phyloP scores from a whole-genome alignment of 306 rosid species.

The Cucurbita moschata region DNA sequence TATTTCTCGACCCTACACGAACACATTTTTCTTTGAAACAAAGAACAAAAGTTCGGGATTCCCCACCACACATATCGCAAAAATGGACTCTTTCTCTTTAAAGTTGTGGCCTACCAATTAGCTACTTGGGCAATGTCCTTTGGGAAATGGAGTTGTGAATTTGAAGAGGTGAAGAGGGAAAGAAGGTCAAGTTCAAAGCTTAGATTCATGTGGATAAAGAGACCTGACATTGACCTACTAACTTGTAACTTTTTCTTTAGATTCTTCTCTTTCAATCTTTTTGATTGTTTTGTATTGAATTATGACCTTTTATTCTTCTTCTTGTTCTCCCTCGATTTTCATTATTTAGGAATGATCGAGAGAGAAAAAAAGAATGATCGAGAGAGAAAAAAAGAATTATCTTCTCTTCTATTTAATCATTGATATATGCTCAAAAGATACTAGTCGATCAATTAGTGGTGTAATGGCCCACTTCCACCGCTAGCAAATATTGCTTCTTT shows the following conservation, averaged over 20 bases:
- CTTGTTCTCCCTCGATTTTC: not conserved
- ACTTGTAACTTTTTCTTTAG: not conserved
- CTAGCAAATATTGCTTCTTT: too few relatives aligned
- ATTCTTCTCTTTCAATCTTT: conserved; percentile 1
- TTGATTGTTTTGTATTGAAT: not conserved
- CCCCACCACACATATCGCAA: conserved; percentile 2
- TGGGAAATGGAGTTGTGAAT: not conserved
- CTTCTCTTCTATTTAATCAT: too few relatives aligned
- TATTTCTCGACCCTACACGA: not conserved
- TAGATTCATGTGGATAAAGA: not conserved
- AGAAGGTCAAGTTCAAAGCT: not conserved
- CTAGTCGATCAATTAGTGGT: too few relatives aligned
- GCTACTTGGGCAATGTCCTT: not conserved
- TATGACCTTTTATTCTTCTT: not conserved
- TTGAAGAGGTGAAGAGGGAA: not conserved
- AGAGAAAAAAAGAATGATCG: not conserved
- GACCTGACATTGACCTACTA: not conserved
- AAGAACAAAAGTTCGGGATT: too few relatives aligned
- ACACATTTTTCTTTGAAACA: too few relatives aligned
- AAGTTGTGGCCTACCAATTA: not conserved
- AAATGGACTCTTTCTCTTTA: not conserved
- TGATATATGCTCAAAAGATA: too few relatives aligned
- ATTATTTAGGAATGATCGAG: not conserved
- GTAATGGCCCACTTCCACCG: too few relatives aligned
- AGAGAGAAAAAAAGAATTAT: not conserved